phyloP scores from a whole-genome alignment of 768 basidiomycete species.

The Termitomyces bulborhizus region DNA sequence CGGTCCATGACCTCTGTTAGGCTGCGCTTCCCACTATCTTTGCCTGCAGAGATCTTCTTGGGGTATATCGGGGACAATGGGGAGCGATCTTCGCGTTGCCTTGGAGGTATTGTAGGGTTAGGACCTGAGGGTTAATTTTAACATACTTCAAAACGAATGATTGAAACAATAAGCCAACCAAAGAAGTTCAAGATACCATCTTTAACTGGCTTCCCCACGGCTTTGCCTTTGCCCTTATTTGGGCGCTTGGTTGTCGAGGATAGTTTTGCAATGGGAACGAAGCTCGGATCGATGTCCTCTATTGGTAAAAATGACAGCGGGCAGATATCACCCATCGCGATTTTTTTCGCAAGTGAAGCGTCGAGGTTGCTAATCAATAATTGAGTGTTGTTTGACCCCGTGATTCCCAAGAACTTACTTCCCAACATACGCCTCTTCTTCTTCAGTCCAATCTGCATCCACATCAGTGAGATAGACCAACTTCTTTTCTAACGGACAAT shows the following conservation, averaged over 20 bases:
- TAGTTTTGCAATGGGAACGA: constrained; percentile 46
- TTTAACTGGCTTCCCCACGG: constrained; percentile 26
- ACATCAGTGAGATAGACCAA: constrained; percentile 71
- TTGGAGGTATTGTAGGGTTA: constrained; percentile 33
- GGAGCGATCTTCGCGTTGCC: constrained; percentile 7
- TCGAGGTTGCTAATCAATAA: constrained; percentile 51
- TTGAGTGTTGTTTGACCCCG: constrained; percentile 2
- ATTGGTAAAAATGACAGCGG: constrained; percentile 67
- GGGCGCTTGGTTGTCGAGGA: constrained; percentile 17
- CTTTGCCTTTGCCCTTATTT: constrained; percentile 47
- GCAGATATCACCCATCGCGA: constrained; percentile 67
- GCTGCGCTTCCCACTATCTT: constrained; percentile 71
- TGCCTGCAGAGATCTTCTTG: constrained; percentile 34
- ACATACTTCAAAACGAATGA: neutral
- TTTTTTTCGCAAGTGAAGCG: constrained; percentile 50
- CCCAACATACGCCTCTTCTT: constrained; percentile 69
- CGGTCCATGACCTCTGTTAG: constrained; percentile 65
- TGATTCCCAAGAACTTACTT: constrained; percentile 35
- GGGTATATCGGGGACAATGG: constrained; percentile 12
- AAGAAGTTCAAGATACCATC: constrained; percentile 58
- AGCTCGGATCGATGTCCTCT: constrained; percentile 71
- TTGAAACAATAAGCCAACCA: constrained; percentile 33
- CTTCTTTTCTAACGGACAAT: constrained; percentile 59
- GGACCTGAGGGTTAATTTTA: constrained; percentile 24
- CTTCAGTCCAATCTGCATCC: constrained; percentile 48